Base-by-base conservation (phyloP, 805 yeast genomes). In the Ogataea trehaloabstinens region DNA sequence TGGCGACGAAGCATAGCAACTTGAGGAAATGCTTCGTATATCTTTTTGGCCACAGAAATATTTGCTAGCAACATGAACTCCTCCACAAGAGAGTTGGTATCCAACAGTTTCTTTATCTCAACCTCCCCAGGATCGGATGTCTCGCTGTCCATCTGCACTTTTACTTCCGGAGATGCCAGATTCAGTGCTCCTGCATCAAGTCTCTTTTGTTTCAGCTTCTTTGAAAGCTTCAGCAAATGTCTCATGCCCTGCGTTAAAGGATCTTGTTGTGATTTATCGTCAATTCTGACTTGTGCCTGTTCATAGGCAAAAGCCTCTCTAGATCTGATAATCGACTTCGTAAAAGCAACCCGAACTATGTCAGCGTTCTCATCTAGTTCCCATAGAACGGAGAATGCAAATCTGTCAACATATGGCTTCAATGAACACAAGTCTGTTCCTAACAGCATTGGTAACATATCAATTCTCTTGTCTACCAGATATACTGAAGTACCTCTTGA, bases 1-100 rank as follows among this genome's bases (percentile, higher is more conserved):
- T 93, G 99, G 56, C 99, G 82, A 76, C 99, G 84, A 44, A 93
- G 69, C 97, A 93, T 88, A 6, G 99, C 99, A 4, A 96, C 90
- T 63, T 93, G 99, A 4, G 99, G 99, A 60, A 82, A 90, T 3
- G 95, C 82, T 35, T 88, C 95, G 64, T 80, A 87, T 33, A 93
- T 93, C 63, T 86, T 88, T 55, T 85, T 75, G 3, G 99, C 99
- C 18, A 93, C 99, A 5, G 95, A 83, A 38, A 91, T 91, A 59
- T 93, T 93, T 37, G 98, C 99, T 50, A 95, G 72, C 74, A 93
- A 74, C 99, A 93, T 93, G 64, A 93, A 93, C 65, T 93, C 99
- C 63, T 93, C 99, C 41, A 93, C 99, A 36, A 93, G 70, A 2
- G 99, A 93, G 58, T 91, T 93, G 2, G 99, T 93, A 35, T 87